Evolutionary conservation across 192 early-diverging fungal genomes (phyloP), one percentile per base, ranked within the genome.

Genomic region (Mortierella hygrophila): DNA sequence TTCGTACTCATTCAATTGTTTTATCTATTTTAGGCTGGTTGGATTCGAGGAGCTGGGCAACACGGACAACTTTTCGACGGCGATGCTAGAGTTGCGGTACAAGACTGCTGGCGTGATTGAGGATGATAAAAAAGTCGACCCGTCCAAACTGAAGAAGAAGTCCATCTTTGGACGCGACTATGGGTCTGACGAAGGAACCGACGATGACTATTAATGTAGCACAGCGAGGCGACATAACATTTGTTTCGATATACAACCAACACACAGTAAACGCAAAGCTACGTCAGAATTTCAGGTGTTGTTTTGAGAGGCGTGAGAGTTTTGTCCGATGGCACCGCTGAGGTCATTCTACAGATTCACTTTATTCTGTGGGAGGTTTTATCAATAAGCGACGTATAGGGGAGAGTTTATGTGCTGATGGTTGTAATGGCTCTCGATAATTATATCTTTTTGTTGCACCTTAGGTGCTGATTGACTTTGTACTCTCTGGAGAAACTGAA

Each of bases 1-100:
- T 6, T 20, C 4, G 15, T 52, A 20, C 18, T 20, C 16, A 52
- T 75, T 85, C 41, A 32, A 29, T 70, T 65, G 29, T 55, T 20
- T 49, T 65, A 37, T 49, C 21, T 72, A 46, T 38, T 72, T 7
- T 70, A 95, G 96, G 29, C 72, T 97, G 38, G 82, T 98, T 77
- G 98, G 98, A 0, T 99, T 99, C 91, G 98, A 99, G 38, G 97
- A 96, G 23, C 88, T 99, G 20, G 97, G 97, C 29, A 97, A 96
- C 79, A 93, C 89, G 11, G 98, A 99, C 84, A 88, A 90, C 71
- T 99, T 99, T 70, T 88, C 92, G 40, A 98, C 97, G 2, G 86
- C 92, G 23, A 74, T 89, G 38, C 88, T 99, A 3, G 98, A 99
- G 82, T 85, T 90, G 47, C 90, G 96, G n/a, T 86, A 81, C 72